Evolutionary conservation across 371 early-diverging fungal species (phyloP), one percentile per base, ranked within the genome.

Genomic region (Ecytonucleospora hepatopenaei): DNA sequence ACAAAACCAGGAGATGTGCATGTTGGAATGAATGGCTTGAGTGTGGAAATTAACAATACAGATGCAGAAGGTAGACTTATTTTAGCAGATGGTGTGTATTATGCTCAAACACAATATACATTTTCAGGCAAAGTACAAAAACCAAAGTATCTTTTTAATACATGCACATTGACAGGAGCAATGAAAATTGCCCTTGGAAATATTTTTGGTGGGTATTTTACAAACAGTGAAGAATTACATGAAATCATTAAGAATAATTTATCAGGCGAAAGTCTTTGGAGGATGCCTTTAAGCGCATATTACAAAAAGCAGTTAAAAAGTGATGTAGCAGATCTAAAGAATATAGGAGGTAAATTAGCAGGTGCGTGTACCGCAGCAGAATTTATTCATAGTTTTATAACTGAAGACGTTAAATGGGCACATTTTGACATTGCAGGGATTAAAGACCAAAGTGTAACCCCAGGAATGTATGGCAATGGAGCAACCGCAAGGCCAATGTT

Each of bases 341-440:
- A 82, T 60, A 46, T 60, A 5, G 75, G 69, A 0, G 84, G 86
- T n/a, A 78, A 86, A 17, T 81, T 82, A 28, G 94, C 86, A 24
- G 93, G 93, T 48, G 83, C 92, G 1, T 87, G 87, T 73, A 87
- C 88, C 0, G 95, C 95, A 0, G 95, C 94, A 8, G 82, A 85
- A 0, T 96, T 96, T 75, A 74, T 96, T 67, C 83, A 87, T 53
- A 86, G 90, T 78, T 94, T 94, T 82, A 85, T 94, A n/a, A 69
- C 74, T 0, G 72, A 78, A 54, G 62, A 65, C 19, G 75, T 56
- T 15, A 70, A 63, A 71, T 81, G 78, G 78, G 77, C 71, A 21
- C 81, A 81, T 59, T 67, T 81, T 62, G 81, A 81, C 69, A 81
- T 81, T 56, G 81, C 81, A 8, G 74, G 77, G 23, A 67, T 75